Base-by-base conservation (phyloP, 2,329 filamentous ascomycete species). In the Neofusicoccum laricinum region DNA sequence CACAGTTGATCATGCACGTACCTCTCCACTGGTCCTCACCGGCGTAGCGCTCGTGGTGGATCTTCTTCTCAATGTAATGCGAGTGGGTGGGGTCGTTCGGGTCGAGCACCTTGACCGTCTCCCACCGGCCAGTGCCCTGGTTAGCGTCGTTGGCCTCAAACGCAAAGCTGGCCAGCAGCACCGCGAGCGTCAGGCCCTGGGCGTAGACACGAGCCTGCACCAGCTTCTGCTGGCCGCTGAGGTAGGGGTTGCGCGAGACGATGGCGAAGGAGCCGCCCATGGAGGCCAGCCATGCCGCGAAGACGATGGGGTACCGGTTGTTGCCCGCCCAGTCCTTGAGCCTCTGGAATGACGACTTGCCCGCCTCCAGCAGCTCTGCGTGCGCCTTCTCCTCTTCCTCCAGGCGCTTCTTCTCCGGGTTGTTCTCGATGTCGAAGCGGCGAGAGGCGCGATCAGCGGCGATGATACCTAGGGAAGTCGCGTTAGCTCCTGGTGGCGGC, bases 181-280 rank as follows among this genome's bases (percentile, higher is more conserved):
- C 92, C 68, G 89, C 90, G 51, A 97, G 82, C 4, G 93, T 96
- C 71, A 96, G 81, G 5, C 91, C 92, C 81, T 97, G 93, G 3
- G 93, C 93, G 79, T 97, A 97, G 68, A 97, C 90, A 85, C 93
- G 89, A 25, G 93, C 93, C 84, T 97, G 93, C 15, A 97, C 93
- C 21, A 97, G 81, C 84, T 97, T 97, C 83, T 97, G 93, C 66
- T 85, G 81, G 2, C 87, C 88, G 57, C 85, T 86, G 51, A 96
- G 83, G 75, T 89, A 91, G 68, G 86, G 88, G 76, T 92, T 92
- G 67, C 92, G 86, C 73, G 90, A 87, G 68, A 97, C 92, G 34
- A 96, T 76, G 63, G 83, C 87, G 69, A 95, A 85, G 4, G 91
- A 89, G 46, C 89, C 78, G 65, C 84, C 87, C 88, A 97, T 94